Percentiles rank a stretch among this genome's conserved stretches.
Evolutionary conservation across 306 rosid species (phyloP).

Genomic region (Citrullus mucosospermus): DNA sequence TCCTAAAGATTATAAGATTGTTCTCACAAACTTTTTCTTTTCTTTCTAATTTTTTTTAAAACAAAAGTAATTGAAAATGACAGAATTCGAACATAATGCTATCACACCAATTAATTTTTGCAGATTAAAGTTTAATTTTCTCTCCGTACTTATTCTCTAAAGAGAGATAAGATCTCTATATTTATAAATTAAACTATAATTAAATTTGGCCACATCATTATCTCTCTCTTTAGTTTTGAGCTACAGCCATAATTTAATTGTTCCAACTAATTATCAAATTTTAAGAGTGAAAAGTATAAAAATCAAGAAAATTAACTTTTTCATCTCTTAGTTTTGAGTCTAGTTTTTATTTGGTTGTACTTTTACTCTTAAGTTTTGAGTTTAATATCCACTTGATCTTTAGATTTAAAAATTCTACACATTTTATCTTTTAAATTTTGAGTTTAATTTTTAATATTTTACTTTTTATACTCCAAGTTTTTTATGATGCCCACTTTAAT

Average conservation of each 20-base stretch:
- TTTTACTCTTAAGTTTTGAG: too few relatives aligned
- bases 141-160: not conserved
- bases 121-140: not conserved
- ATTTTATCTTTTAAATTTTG: too few relatives aligned
- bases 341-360: too few relatives aligned
- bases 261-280: not conserved
- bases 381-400: too few relatives aligned
- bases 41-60: not conserved
- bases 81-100: constrained; percentile 1
- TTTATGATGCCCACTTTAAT: too few relatives aligned
- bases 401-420: too few relatives aligned
- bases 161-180: not conserved
- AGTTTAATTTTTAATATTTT: too few relatives aligned
- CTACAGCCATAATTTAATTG: not conserved
- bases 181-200: not conserved
- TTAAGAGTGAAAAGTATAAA: not conserved
- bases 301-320: too few relatives aligned
- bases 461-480: too few relatives aligned
- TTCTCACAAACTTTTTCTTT: not conserved
- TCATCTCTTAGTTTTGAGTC: too few relatives aligned
- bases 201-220: not conserved
- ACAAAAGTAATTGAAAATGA: constrained; percentile 1
- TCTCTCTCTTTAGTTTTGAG: not conserved
- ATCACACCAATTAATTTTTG: not conserved
- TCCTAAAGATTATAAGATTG: not conserved